Evolutionary conservation across 2,329 filamentous ascomycete genomes (phyloP).

Genomic region (Paraphaeosphaeria sporulosa): DNA sequence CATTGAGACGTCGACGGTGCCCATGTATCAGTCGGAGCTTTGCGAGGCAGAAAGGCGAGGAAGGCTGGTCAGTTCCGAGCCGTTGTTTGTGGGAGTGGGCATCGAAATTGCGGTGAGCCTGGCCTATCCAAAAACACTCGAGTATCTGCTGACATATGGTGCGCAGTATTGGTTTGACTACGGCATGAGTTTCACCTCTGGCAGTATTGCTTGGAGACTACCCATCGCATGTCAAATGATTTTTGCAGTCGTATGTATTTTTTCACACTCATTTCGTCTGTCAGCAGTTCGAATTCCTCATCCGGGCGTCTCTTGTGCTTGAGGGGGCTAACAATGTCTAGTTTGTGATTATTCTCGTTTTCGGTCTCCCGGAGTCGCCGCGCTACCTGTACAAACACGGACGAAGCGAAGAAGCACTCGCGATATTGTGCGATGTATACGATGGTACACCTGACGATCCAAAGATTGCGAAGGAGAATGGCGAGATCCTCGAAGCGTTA

Average conservation of each 20-base stretch:
- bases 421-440: slow-evolving; percentile 59
- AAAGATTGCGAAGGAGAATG: slow-evolving; percentile 62
- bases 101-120: slow-evolving; percentile 58
- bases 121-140: slow-evolving; percentile 11
- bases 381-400: slow-evolving; percentile 38
- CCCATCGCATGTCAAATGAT: slow-evolving; percentile 57
- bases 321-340: not conserved
- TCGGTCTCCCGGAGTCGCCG: slow-evolving; percentile 38
- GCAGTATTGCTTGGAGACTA: slow-evolving; percentile 53
- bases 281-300: no score
- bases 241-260: slow-evolving; percentile 46
- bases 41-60: slow-evolving; percentile 64
- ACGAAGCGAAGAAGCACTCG: slow-evolving; percentile 57
- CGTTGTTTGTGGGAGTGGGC: slow-evolving; percentile 58
- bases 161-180: slow-evolving; percentile 10
- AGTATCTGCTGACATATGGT: not conserved
- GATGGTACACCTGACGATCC: slow-evolving; percentile 58
- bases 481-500: slow-evolving; percentile 46
- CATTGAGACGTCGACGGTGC: slow-evolving; percentile 62
- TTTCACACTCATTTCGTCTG: not conserved
- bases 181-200: slow-evolving; percentile 8
- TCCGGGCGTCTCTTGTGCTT: not conserved
- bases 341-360: slow-evolving; percentile 53
- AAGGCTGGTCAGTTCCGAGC: slow-evolving; percentile 65
- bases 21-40: slow-evolving; percentile 62